phyloP scores from a whole-genome alignment of 2,329 filamentous ascomycete genomes.

The Alternaria atra region DNA sequence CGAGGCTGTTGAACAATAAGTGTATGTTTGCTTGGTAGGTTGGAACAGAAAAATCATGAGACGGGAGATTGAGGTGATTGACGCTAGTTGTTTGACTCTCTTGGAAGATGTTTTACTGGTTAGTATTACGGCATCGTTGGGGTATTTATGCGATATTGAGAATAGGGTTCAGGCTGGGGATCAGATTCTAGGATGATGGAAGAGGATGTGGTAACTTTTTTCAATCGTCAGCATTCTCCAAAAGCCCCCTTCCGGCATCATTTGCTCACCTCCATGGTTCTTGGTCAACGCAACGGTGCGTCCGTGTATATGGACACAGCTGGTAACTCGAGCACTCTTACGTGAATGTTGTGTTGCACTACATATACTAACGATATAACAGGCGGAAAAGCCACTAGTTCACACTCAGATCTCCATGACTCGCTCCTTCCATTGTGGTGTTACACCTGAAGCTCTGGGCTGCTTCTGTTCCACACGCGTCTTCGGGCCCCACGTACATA shows the following conservation, averaged over 20 bases:
- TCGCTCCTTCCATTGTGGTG: too few relatives aligned
- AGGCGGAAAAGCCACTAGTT: neutral
- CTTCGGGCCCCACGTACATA: neutral
- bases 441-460: neutral
- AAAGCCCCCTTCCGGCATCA: neutral
- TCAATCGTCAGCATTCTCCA: neutral
- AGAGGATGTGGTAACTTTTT: neutral
- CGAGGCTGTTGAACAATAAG: conserved; percentile 71
- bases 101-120: neutral
- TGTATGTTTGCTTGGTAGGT: conserved; percentile 55
- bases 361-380: neutral
- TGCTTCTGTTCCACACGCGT: neutral
- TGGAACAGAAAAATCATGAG: neutral
- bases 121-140: neutral
- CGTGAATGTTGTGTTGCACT: neutral
- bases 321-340: neutral
- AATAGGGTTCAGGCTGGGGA: neutral
- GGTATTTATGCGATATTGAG: neutral
- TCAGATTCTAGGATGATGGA: neutral
- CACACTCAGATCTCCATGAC: neutral
- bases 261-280: neutral
- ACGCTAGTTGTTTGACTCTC: neutral
- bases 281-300: neutral
- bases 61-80: neutral
- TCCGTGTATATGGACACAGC: neutral